Base-by-base conservation (phyloP, 345 rosid genomes). In the Eucalyptus curtisii region DNA sequence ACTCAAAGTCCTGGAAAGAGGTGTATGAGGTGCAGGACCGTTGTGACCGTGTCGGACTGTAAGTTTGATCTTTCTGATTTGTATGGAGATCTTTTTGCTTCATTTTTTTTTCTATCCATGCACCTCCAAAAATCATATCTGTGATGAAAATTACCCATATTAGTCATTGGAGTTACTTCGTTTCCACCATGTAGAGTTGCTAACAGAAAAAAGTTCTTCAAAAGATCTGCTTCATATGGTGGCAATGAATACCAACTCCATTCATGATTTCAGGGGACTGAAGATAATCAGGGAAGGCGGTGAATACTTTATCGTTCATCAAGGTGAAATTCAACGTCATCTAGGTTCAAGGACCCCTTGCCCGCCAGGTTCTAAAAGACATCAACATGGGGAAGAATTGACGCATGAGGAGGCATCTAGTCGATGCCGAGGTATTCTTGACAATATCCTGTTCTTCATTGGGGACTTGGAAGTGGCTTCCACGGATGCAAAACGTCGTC, bases 391-490 rank as follows among this genome's bases (percentile, higher is more conserved):
- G 59, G 90, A 88, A 13, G 88, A 76, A 50, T 86, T 88, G 16
- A 19, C 16, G 17, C 86, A 50, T 42, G 92, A 89, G 86, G 94
- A 92, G 80, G 87, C 87, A 52, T 86, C 92, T 24, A 19, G 82
- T 40, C 47, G 9, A 3, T 30, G 89, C 85, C 71, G 8, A 49
- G 94, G 95, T 49, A 89, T 94, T 88, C 84, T 93, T 49, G 94
- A 94, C 86, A 93, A 87, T 86, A 94, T 95, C 50, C 90, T 94
- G 53, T 94, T 95, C 89, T 92, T 95, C 89, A 53, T 94, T 33
- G 95, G 95, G 31, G 95, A 95, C 89, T 85, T 95, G 91, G 95
- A 95, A 93, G 93, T 88, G 80, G 96, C 96, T 82, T 88, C 93
- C 7, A 80, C 86, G 7, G 92, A 91, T 64, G 93, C 94, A 57